Evolutionary conservation across 345 rosid species (phyloP), one percentile per base, ranked within the genome.

Genomic region (Salix exigua): DNA sequence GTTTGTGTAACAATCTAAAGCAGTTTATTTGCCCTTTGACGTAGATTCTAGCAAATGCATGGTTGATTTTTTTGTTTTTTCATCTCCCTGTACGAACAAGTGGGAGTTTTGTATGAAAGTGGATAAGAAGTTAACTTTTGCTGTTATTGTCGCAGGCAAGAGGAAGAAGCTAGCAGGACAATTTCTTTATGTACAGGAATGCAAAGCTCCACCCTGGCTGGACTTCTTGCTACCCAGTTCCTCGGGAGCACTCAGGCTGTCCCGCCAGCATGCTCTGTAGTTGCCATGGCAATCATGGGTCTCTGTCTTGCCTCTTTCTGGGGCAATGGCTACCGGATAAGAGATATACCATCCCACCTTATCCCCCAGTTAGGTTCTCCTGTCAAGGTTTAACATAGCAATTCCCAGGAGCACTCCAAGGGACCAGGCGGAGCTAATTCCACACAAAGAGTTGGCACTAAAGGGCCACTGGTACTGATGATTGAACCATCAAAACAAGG

Each of bases 281-380:
- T 95, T 42, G 93, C 91, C 75, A 95, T 91, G 99, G 99, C 99
- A 46, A 90, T 93, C 74, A 90, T 95, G 97, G 99, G 98, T 73
- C 92, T 95, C 48, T 89, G 89, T 61, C 97, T 95, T 75, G 97
- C 98, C 58, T 90, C 97, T 65, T 88, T 93, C 80, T 95, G 99
- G 98, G 98, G 98, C 21, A 86, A 69, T 19, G 94, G 97, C 63
- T 81, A 12, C 70, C 90, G 88, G 76, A 90, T 95, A 77, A 86
- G 91, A 35, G 90, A 91, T 73, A 42, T 90, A 44, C 86, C 83
- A 0, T 84, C 87, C 30, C 77, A 69, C 72, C 74, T 83, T 74
- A 79, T 79, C 73, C 86, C 86, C 0, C 84, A 71, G 60, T 46
- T 73, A 7, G 83, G 88, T 78, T 81, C 88, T 38, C 53, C 90